These are phyloP conservation scores for Wallacemonas sp. DNA, from an alignment of 208 protist genomes.

Conservation along the genomic window DNA sequence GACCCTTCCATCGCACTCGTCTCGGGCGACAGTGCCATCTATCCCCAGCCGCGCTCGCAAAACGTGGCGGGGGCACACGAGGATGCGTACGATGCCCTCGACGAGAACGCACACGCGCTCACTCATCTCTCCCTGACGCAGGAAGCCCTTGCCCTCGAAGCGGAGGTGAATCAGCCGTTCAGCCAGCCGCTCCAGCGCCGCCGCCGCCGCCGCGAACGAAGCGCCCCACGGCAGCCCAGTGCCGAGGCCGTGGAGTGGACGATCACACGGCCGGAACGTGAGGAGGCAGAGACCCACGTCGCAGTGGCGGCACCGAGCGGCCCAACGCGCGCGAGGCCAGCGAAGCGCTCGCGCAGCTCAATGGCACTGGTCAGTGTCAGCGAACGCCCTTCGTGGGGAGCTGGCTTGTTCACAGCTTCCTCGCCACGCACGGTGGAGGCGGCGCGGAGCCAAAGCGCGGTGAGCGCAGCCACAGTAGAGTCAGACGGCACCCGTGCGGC, in stretches of 20 bases:
- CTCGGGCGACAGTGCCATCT: neutral
- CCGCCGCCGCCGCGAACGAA: neutral
- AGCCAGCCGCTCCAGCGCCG: neutral
- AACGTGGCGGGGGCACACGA: too few species aligned
- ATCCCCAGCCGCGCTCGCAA: too few species aligned
- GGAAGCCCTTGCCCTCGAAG: neutral
- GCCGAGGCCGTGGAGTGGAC: neutral
- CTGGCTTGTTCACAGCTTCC: neutral
- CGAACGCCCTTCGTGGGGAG: slow-evolving; percentile 9
- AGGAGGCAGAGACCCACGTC: neutral
- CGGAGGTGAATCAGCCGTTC: neutral
- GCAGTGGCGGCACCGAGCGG: too few species aligned
- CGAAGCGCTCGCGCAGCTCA: slow-evolving; percentile 3
- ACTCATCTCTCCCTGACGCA: neutral
- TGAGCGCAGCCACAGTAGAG: neutral
- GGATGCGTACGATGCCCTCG: neutral
- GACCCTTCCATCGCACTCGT: neutral
- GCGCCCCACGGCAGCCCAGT: neutral
- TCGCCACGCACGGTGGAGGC: too few species aligned
- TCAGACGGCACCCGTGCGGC: neutral
- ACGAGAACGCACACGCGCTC: slow-evolving; percentile 6
- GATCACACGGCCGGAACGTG: neutral
- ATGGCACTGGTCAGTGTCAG: neutral
- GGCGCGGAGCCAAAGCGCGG: too few species aligned
- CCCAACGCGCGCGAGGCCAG: too few species aligned